Percentiles rank a stretch among this genome's conserved stretches.
Conservation (phyloP, 495 filamentous ascomycete genomes). For the Bacidia gigantensis region DNA sequence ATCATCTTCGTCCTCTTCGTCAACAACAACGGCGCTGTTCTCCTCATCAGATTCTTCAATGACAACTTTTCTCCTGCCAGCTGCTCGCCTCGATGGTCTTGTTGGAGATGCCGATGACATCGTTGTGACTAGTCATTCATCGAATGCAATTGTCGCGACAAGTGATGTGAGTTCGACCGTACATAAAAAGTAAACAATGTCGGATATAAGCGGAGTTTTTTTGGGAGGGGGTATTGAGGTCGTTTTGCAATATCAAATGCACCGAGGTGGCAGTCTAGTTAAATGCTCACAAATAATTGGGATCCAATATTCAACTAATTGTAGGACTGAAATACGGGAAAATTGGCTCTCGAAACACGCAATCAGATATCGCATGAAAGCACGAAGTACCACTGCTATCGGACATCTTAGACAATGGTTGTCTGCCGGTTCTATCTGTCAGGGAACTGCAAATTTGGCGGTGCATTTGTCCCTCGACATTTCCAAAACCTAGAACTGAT, state of each 20-base stretch:
- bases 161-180: background rate
- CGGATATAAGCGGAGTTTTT: background rate
- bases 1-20: conserved; percentile 54
- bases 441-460: conserved; percentile 60
- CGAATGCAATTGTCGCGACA: background rate
- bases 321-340: too few relatives aligned
- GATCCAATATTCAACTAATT: too few relatives aligned
- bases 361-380: too few relatives aligned
- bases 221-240: background rate
- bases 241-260: too few relatives aligned
- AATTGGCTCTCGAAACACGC: too few relatives aligned
- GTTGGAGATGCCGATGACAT: conserved; percentile 53
- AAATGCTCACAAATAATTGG: too few relatives aligned
- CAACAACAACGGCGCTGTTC: conserved; percentile 38
- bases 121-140: background rate
- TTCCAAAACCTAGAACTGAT: conserved; percentile 1
- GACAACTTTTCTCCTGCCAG: conserved; percentile 52
- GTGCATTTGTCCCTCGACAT: too few relatives aligned
- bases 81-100: conserved; percentile 61
- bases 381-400: too few relatives aligned
- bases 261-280: too few relatives aligned
- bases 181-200: background rate
- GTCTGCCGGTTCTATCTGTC: conserved; percentile 62
- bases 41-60: conserved; percentile 69
- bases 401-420: conserved; percentile 37